Evolutionary conservation across 768 basidiomycete genomes (phyloP).

Genomic region (Jaapia argillacea): DNA sequence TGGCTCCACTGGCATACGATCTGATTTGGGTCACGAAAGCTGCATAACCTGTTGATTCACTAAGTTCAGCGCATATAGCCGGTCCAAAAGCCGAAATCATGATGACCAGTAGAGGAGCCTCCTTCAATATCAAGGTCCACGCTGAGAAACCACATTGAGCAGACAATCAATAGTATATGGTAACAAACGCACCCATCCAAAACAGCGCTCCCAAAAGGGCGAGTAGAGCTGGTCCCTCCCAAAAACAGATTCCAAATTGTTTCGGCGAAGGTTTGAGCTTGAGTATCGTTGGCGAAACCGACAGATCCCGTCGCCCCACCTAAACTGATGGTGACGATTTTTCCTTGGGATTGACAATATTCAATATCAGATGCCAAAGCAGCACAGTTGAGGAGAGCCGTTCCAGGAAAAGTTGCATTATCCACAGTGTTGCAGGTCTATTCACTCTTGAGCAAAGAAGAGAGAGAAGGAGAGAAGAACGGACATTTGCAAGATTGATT

Average conservation of each 20-base stretch:
- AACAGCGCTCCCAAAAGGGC: slow-evolving; percentile 35
- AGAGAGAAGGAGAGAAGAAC: slow-evolving; percentile 8
- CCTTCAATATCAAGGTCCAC: slow-evolving; percentile 30
- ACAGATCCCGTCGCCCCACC: slow-evolving; percentile 33
- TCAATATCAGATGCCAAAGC: slow-evolving; percentile 30
- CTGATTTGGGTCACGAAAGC: slow-evolving; percentile 27
- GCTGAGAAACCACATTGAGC: slow-evolving; percentile 9
- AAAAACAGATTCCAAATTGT: slow-evolving; percentile 36
- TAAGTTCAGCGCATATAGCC: not conserved
- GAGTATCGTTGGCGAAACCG: slow-evolving; percentile 26
- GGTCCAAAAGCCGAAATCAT: not conserved
- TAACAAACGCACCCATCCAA: slow-evolving; percentile 29
- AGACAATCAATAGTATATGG: not conserved
- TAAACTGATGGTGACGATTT: slow-evolving; percentile 35
- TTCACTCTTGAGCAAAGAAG: not conserved
- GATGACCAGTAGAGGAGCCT: slow-evolving; percentile 17
- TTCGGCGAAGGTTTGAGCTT: slow-evolving; percentile 26
- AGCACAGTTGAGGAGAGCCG: slow-evolving; percentile 28
- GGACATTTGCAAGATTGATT: slow-evolving; percentile 60
- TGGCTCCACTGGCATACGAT: slow-evolving; percentile 20
- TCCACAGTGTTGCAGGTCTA: slow-evolving; percentile 32
- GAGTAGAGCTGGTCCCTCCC: slow-evolving; percentile 30
- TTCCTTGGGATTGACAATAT: slow-evolving; percentile 34
- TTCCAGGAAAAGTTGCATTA: slow-evolving; percentile 31
- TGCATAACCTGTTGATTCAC: slow-evolving; percentile 12